Evolutionary conservation across 495 filamentous ascomycete genomes (phyloP), one percentile per base, ranked within the genome.

Genomic region (Baudoinia panamericana): DNA sequence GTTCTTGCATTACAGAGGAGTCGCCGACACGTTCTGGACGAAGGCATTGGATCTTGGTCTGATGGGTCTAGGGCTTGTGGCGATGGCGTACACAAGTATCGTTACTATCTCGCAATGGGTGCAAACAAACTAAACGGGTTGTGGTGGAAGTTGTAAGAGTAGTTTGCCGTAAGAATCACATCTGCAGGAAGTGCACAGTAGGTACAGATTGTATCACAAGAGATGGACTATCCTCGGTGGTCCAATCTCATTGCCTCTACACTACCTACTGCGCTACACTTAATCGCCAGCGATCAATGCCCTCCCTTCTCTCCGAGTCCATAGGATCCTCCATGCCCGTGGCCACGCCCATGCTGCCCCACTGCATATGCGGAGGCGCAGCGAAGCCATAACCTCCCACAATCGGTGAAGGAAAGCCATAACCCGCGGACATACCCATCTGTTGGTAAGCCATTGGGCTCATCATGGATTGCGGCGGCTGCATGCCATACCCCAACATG

Each of bases 231-330:
- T n/a, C n/a, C n/a, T n/a, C n/a, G n/a, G n/a, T n/a, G n/a, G n/a
- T n/a, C n/a, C n/a, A n/a, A n/a, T n/a, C n/a, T n/a, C n/a, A n/a
- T n/a, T n/a, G n/a, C n/a, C n/a, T n/a, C n/a, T n/a, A n/a, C 34
- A 37, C 6, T 5, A 7, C 10, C 36, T 41, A 34, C 46, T 71
- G 69, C 67, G 70, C 67, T 36, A 95, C 73, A 50, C 84, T 82
- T 62, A 84, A 76, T 52, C 88, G 73, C 88, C 88, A 96, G 43
- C 79, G 71, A 61, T 96, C 85, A 52, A 96, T 85, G 63, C 82
- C 72, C 38, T 82, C 82, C 53, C 74, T 69, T 55, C 82, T 80
- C 23, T 61, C 66, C n/a, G 67, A 62, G 37, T 75, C 69, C 43
- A 70, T 51, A 17, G 50, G 46, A 23, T 58, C 52, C 23, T 51